Percentiles rank a stretch among this genome's conserved stretches.
phyloP scores from a whole-genome alignment of 1,284 basidiomycete species.

The Papiliotrema laurentii region DNA sequence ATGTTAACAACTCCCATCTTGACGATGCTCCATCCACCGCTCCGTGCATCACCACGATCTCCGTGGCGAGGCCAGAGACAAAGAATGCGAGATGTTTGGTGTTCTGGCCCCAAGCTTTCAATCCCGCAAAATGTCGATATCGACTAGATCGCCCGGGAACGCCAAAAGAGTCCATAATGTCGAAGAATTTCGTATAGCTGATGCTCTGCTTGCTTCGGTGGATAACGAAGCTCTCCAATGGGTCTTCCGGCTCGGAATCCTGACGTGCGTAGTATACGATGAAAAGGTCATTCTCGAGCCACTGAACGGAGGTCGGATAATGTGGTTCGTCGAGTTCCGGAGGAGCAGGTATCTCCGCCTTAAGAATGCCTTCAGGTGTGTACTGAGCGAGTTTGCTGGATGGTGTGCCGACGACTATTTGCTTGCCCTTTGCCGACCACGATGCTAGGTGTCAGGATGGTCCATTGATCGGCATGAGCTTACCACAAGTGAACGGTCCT shows the following conservation, averaged over 20 bases:
- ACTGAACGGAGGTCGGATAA: constrained; percentile 46
- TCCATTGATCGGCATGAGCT: constrained; percentile 14
- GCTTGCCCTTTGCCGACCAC: constrained; percentile 57
- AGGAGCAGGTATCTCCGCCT: constrained; percentile 49
- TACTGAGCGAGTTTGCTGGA: constrained; percentile 51
- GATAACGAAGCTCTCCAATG: constrained; percentile 41
- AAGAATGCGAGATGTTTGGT: constrained; percentile 48
- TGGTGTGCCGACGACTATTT: constrained; percentile 51
- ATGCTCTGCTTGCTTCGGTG: constrained; percentile 35
- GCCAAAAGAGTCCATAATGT: constrained; percentile 47
- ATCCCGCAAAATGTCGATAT: constrained; percentile 44
- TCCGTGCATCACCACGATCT: constrained; percentile 41
- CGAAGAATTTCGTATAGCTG: constrained; percentile 46
- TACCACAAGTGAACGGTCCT: constrained; percentile 39
- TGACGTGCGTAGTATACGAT: constrained; percentile 50
- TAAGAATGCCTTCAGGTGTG: constrained; percentile 52
- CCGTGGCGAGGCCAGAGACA: constrained; percentile 49
- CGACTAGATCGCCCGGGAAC: constrained; percentile 32
- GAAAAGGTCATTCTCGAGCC: constrained; percentile 57
- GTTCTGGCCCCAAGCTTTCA: constrained; percentile 44
- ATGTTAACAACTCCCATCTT: constrained; percentile 50
- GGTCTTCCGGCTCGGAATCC: constrained; percentile 40
- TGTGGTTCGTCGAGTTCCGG: constrained; percentile 32
- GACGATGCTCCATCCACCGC: constrained; percentile 23
- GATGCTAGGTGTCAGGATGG: constrained; percentile 35